A percentile compares a stretch with the other conserved stretches of the same genome.
These are phyloP conservation scores for Evernia prunastri DNA, from an alignment of 495 filamentous ascomycete genomes.

Conservation along the genomic window DNA sequence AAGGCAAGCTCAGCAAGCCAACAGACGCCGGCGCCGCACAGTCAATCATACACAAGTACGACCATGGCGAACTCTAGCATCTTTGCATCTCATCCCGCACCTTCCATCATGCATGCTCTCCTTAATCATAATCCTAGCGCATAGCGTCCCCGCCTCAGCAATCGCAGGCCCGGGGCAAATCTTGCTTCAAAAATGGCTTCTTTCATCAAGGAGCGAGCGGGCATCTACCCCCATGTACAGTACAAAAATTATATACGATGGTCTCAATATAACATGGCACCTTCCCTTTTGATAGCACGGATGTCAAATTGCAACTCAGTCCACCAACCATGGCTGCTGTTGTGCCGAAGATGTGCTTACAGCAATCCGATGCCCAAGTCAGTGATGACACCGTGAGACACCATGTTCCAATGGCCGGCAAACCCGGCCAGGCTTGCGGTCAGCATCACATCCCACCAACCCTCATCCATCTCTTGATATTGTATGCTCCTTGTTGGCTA, in stretches of 20 bases:
- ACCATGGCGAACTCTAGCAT: conserved; percentile 36
- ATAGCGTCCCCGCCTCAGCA: not conserved
- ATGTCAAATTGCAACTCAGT: conserved; percentile 99
- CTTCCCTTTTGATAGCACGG: conserved; percentile 59
- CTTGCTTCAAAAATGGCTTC: not conserved
- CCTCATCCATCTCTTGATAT: not conserved
- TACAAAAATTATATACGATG: not conserved
- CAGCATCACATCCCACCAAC: not conserved
- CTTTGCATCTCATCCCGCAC: conserved; percentile 4
- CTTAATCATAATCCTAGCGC: not conserved
- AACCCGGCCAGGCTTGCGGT: not conserved
- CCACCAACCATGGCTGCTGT: conserved; percentile 65
- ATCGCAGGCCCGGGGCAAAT: not conserved
- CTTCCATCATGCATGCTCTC: not conserved
- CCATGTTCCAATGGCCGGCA: not conserved
- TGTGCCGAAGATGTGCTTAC: conserved; percentile 87
- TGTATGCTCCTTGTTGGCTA: not conserved
- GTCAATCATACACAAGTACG: conserved; percentile 25
- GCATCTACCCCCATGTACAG: not conserved
- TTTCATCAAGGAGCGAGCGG: not conserved
- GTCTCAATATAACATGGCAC: not conserved
- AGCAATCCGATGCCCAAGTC: conserved; percentile 32
- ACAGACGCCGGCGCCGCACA: conserved; percentile 20
- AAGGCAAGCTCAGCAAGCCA: conserved; percentile 37
- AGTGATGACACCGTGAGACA: conserved; percentile 8